Base-by-base conservation (phyloP, 768 basidiomycete genomes). In the Tulasnella sp. region DNA sequence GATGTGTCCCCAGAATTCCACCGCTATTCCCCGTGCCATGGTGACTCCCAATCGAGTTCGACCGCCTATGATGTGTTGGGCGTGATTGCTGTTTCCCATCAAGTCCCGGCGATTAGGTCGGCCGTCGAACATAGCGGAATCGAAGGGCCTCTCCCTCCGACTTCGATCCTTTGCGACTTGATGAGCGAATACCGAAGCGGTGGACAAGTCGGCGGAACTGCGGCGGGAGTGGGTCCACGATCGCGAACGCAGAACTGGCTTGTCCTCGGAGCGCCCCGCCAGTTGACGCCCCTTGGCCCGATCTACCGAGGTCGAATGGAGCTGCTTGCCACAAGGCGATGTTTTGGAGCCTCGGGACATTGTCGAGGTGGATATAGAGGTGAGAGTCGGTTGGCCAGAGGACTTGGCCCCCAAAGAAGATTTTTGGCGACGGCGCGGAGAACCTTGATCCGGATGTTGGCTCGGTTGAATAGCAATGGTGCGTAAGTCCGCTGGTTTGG, bases 241-340 rank as follows among this genome's bases (percentile, higher is more conserved):
- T 50, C 76, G 82, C 76, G 80, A 44, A 22, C 37, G 48, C 76
- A 3, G 76, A 16, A 50, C 20, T 44, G 50, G 60, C 34, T 31
- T n/a, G 16, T 82, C 44, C 31, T 85, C 84, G 60, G 89, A 76
- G 87, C 84, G 46, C 86, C 89, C 41, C 93, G 89, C 91, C 91
- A 93, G 46, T 91, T 88, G 24, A 92, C 89, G 76, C 93, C 93
- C 37, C 81, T 88, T 90, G 18, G 91, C 89, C 93, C 92, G 93
- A 73, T 40, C 31, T 16, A 16, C 78, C 24, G 69, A 64, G 41
- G 50, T 41, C 78, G 20, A 40, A 18, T 42, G 42, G 37, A 79
- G 9, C 18, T 7, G 16, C 48, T 50, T 50, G 18, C 48, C 28
- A 58, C 14, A 69, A 34, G 44, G 18, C 42, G 31, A n/a, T 12